Evolutionary conservation across 768 basidiomycete genomes (phyloP).

Genomic region (Leccinum uliginosum): DNA sequence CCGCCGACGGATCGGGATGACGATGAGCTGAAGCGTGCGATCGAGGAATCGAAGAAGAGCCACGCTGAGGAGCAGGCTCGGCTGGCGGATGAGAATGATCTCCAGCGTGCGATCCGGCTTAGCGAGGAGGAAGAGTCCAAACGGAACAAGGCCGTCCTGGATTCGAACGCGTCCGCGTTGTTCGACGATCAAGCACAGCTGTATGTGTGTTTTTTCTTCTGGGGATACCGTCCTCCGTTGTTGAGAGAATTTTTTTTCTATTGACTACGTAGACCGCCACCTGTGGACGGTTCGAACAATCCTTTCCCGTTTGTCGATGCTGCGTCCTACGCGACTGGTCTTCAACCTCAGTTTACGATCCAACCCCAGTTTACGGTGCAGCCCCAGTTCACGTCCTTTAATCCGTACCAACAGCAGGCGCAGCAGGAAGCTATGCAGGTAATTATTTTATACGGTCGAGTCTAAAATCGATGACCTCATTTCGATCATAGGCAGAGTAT

Average conservation of each 20-base stretch:
- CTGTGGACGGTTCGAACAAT: constrained; percentile 37
- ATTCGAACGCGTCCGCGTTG: constrained; percentile 65
- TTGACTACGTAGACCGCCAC: constrained; percentile 25
- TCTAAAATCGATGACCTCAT: constrained; percentile 6
- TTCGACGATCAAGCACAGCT: constrained; percentile 85
- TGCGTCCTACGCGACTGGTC: constrained; percentile 51
- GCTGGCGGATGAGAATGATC: constrained; percentile 72
- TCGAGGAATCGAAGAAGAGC: constrained; percentile 82
- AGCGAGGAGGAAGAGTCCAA: constrained; percentile 89
- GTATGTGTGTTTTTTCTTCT: constrained; percentile 45
- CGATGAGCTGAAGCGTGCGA: constrained; percentile 79
- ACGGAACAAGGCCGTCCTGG: constrained; percentile 65
- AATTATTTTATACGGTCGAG: neutral
- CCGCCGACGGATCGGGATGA: constrained; percentile 50
- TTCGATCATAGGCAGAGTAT: constrained; percentile 37
- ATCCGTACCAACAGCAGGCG: constrained; percentile 89
- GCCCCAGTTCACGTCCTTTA: constrained; percentile 89
- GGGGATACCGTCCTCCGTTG: neutral
- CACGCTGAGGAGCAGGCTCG: constrained; percentile 64
- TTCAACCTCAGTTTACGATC: constrained; percentile 71
- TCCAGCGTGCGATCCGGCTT: constrained; percentile 75
- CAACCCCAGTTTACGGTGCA: constrained; percentile 75
- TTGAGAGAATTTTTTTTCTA: constrained; percentile 1
- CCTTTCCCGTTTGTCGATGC: constrained; percentile 62
- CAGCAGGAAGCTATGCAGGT: constrained; percentile 85